Evolutionary conservation across 176 grass and related monocot genomes (phyloP), one percentile per base, ranked within the genome.

Genomic region (Chrysopogon serrulatus): DNA sequence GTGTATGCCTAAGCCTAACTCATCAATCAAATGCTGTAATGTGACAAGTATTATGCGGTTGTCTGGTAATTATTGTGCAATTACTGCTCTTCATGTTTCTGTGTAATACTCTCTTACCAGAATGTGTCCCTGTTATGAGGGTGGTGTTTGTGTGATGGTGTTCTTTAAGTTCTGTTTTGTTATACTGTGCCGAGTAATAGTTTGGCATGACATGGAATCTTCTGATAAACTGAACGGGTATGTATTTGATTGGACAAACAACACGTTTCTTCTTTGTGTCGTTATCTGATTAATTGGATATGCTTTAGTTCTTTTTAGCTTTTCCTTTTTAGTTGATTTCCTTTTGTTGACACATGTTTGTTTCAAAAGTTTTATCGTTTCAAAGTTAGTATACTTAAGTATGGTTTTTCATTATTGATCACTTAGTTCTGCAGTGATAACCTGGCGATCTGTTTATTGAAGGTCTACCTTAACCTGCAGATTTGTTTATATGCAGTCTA

Each of bases 21-120:
- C 10, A 15, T 65, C n/a, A n/a, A n/a, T n/a, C 57, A 2, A 47
- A 66, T 59, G 68, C 19, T 82, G 47, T 83, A 86, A 79, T 79
- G 59, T 5, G 44, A 74, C 78, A 61, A 83, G 26, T 78, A 82
- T 86, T 78, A 90, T 90, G 79, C 45, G 56, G 88, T 57, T 39
- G 44, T 71, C 73, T 48, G 12, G 23, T 82, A 42, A 48, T 73
- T 79, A 79, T 19, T 24, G 63, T 86, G 59, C 31, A 68, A 67
- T 68, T 74, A 36, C 31, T 27, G 51, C n/a, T 89, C 66, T 73
- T 86, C 21, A 10, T 40, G 26, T 86, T 56, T 23, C 74, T 74
- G 10, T 83, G 59, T 24, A 48, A 39, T 9, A 18, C 10, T 26
- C n/a, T n/a, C 13, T 87, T 4, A 27, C 2, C 45, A 53, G 63